phyloP scores from a whole-genome alignment of 495 filamentous ascomycete species.

The Amniculicola lignicola region DNA sequence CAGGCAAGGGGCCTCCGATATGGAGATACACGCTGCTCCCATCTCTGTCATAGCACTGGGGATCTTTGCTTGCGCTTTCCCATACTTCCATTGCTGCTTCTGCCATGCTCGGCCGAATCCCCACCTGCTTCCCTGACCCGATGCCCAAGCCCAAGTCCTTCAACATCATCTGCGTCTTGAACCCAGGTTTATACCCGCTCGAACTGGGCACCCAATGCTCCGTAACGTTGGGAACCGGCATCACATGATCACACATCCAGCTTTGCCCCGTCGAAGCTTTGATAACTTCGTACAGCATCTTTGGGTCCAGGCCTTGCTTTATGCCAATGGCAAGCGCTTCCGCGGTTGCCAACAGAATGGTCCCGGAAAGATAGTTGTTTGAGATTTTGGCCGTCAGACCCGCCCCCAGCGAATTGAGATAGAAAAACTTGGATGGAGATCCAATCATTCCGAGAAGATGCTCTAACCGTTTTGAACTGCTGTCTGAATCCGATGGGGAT shows the following conservation, averaged over 20 bases:
- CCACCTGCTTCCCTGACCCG: constrained; percentile 21
- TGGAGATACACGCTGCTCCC: constrained; percentile 33
- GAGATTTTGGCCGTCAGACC: constrained; percentile 46
- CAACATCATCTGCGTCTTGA: constrained; percentile 42
- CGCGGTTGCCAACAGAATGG: constrained; percentile 43
- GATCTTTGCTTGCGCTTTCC: constrained; percentile 18
- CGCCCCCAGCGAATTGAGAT: constrained; percentile 39
- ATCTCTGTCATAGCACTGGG: constrained; percentile 20
- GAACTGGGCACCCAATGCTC: constrained; percentile 40
- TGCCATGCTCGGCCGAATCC: constrained; percentile 24
- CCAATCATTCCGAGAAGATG: constrained; percentile 35
- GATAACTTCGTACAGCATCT: constrained; percentile 42
- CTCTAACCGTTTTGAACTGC: constrained; percentile 10
- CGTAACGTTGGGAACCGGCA: constrained; percentile 43
- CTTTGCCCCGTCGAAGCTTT: constrained; percentile 42
- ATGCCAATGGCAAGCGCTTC: constrained; percentile 46
- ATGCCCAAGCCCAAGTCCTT: constrained; percentile 31
- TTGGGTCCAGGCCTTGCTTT: constrained; percentile 42
- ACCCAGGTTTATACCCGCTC: constrained; percentile 43
- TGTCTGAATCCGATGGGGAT: constrained; percentile 2
- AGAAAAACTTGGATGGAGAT: constrained; percentile 37
- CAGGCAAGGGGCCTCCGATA: constrained; percentile 21
- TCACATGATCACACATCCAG: constrained; percentile 44
- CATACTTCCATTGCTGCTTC: constrained; percentile 28
- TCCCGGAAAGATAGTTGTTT: constrained; percentile 46